Percentiles rank a stretch among this genome's conserved stretches.
Conservation (phyloP, 192 early-diverging fungal species). For the Mortierella hygrophila region DNA sequence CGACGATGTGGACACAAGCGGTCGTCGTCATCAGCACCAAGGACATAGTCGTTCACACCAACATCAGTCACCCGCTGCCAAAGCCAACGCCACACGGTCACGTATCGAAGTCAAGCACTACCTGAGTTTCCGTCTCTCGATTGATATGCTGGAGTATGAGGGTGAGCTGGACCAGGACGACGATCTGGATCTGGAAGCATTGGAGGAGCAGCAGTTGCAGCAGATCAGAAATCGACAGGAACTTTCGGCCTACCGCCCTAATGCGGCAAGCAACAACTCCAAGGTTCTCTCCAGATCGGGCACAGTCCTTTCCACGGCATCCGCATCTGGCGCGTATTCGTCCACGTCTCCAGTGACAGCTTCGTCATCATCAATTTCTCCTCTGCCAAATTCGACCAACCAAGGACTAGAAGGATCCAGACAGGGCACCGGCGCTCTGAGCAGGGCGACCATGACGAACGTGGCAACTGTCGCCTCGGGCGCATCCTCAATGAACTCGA, state of each 20-base stretch:
- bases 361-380: background rate
- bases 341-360: background rate
- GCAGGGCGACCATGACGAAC: background rate
- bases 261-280: background rate
- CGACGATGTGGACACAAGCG: background rate
- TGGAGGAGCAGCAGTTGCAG: conserved; percentile 40
- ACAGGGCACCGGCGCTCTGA: background rate
- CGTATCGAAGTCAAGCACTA: conserved; percentile 51
- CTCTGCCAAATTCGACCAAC: background rate
- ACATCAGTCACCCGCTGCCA: background rate
- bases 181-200: conserved; percentile 21
- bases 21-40: background rate
- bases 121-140: conserved; percentile 37
- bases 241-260: conserved; percentile 16
- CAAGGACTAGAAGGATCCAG: background rate
- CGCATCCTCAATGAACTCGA: background rate
- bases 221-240: conserved; percentile 24
- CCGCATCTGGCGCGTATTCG: background rate
- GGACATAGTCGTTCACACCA: background rate
- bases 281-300: background rate
- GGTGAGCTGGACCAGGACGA: conserved; percentile 27
- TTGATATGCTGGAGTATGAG: conserved; percentile 47
- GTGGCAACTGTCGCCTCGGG: background rate
- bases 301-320: background rate
- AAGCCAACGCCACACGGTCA: background rate